Evolutionary conservation across 2,329 filamentous ascomycete genomes (phyloP).

Genomic region (Phaeosphaeria sp.): DNA sequence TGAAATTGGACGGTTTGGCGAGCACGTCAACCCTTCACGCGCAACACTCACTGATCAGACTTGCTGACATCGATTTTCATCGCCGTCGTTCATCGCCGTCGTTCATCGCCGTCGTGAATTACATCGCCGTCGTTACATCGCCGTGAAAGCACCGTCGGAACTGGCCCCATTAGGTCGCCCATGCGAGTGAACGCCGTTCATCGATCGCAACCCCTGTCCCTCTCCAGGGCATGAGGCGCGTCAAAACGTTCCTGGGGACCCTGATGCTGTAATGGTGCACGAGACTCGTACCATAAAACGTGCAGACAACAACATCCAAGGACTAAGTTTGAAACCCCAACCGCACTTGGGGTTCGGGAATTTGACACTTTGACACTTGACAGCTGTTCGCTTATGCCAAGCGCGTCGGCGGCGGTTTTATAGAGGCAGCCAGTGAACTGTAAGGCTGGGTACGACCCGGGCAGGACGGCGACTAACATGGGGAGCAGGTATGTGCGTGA

Average conservation of each 20-base stretch:
- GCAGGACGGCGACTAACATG: background rate
- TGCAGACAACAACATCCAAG: background rate
- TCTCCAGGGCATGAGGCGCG: background rate
- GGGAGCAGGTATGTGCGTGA: background rate
- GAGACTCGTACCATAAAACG: background rate
- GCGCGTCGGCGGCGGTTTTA: background rate
- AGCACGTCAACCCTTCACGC: background rate
- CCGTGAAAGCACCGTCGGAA: background rate
- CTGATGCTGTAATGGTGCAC: background rate
- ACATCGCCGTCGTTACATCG: background rate
- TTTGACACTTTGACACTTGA: background rate
- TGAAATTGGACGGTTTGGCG: background rate
- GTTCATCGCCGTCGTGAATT: background rate
- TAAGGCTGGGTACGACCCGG: background rate
- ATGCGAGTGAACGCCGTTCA: background rate
- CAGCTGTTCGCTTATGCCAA: background rate
- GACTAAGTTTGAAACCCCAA: background rate
- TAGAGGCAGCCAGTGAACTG: background rate
- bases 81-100: no score
- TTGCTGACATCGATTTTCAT: background rate
- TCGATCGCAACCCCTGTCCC: background rate
- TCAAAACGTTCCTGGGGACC: background rate
- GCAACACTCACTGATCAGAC: background rate
- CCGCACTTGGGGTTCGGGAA: background rate
- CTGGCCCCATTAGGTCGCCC: background rate